These are phyloP conservation scores for Penicillium lagena DNA, from an alignment of 495 filamentous ascomycete genomes.

Conservation along the genomic window DNA sequence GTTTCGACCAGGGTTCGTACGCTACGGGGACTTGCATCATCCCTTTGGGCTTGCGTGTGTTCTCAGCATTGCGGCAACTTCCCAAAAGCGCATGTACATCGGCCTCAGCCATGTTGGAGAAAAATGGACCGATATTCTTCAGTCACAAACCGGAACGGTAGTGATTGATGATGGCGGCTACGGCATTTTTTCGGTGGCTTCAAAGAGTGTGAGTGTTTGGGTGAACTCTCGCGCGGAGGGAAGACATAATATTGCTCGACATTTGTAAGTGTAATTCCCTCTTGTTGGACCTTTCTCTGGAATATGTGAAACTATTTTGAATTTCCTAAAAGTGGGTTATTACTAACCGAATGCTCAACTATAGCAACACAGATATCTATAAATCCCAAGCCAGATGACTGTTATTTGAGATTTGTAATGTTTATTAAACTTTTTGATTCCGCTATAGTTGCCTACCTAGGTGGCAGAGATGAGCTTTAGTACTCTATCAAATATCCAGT, in stretches of 20 bases:
- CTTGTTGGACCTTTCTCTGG: not conserved
- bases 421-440: no score
- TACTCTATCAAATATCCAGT: no score
- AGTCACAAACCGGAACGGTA: conserved; percentile 37
- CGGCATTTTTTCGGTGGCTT: conserved; percentile 45
- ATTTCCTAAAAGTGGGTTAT: not conserved
- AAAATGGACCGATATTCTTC: conserved; percentile 57
- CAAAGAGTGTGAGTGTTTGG: conserved; percentile 53
- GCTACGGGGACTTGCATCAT: conserved; percentile 50
- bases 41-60: conserved; percentile 51
- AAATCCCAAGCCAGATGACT: not conserved
- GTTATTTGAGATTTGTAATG: no score
- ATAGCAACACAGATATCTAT: not conserved
- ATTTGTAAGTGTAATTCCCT: not conserved
- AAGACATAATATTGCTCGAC: not conserved
- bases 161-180: conserved; percentile 50
- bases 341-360: not conserved
- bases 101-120: conserved; percentile 50
- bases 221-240: conserved; percentile 34
- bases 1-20: conserved; percentile 43
- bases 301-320: not conserved
- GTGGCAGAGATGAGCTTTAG: no score
- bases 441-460: no score
- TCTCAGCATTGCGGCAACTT: conserved; percentile 45
- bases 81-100: conserved; percentile 55